Evolutionary conservation across 1,284 basidiomycete genomes (phyloP).

Genomic region (Thecaphora thlaspeos): DNA sequence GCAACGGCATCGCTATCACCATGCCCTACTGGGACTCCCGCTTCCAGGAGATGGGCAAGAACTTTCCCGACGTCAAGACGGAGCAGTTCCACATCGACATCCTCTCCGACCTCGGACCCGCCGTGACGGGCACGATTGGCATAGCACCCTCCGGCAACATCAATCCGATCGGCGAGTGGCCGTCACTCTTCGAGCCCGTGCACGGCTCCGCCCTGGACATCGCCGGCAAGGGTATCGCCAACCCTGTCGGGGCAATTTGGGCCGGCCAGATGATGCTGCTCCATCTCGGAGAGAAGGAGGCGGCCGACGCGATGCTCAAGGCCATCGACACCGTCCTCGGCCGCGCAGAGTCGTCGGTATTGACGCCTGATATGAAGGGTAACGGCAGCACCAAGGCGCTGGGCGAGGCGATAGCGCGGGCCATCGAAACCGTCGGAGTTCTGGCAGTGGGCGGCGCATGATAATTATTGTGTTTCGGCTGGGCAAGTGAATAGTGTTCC

Average conservation of each 20-base stretch:
- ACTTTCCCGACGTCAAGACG: slow-evolving; percentile 63
- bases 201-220: slow-evolving; percentile 27
- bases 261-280: slow-evolving; percentile 66
- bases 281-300: slow-evolving; percentile 63
- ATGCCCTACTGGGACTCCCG: slow-evolving; percentile 58
- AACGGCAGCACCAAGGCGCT: slow-evolving; percentile 19
- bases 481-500: no score
- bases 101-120: slow-evolving; percentile 65
- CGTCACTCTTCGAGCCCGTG: slow-evolving; percentile 62
- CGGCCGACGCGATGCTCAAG: slow-evolving; percentile 62
- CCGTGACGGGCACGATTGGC: slow-evolving; percentile 65
- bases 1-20: slow-evolving; percentile 48
- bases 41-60: slow-evolving; percentile 62
- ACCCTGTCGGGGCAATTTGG: slow-evolving; percentile 64
- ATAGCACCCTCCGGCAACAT: slow-evolving; percentile 66
- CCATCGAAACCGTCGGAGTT: slow-evolving; percentile 9
- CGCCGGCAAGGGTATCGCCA: slow-evolving; percentile 46
- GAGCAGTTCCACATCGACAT: slow-evolving; percentile 64
- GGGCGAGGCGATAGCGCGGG: slow-evolving; percentile 30
- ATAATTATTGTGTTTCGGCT: no score
- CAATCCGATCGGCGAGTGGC: slow-evolving; percentile 62
- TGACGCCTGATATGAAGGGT: slow-evolving; percentile 38
- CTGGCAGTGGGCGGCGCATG: no score
- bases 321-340: slow-evolving; percentile 62
- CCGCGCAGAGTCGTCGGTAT: slow-evolving; percentile 2